Evolutionary conservation across 2,329 filamentous ascomycete species (phyloP).

Genomic region (Ophidiomyces ophidiicola): DNA sequence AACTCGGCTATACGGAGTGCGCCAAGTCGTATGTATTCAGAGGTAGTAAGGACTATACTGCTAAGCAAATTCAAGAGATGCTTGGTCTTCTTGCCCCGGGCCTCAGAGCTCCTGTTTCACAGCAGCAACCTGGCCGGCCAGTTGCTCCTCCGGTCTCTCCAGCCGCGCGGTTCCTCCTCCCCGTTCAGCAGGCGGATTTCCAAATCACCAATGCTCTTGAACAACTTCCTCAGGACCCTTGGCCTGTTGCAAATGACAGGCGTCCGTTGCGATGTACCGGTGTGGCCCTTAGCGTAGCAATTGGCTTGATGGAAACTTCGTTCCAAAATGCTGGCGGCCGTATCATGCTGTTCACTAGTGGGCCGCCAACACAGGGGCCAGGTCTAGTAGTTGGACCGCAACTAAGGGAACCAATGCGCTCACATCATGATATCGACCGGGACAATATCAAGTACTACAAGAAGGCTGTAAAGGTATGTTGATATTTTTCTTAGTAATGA

Average conservation of each 20-base stretch:
- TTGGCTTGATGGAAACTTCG: constrained; percentile 81
- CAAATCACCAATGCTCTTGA: constrained; percentile 94
- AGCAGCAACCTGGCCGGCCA: constrained; percentile 62
- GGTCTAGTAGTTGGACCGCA: constrained; percentile 95
- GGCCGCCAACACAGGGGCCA: constrained; percentile 87
- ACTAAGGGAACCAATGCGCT: constrained; percentile 88
- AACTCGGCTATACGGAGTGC: constrained; percentile 95
- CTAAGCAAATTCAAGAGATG: constrained; percentile 99
- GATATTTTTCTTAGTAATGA: neutral
- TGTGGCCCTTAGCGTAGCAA: constrained; percentile 88
- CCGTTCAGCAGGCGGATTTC: constrained; percentile 91
- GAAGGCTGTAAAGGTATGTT: constrained; percentile 77
- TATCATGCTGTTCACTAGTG: constrained; percentile 95
- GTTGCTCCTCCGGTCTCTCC: constrained; percentile 62
- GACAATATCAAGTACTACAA: constrained; percentile 99
- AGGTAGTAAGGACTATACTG: constrained; percentile 93
- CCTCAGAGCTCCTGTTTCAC: constrained; percentile 59
- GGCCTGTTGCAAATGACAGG: constrained; percentile 90
- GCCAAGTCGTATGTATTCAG: constrained; percentile 98
- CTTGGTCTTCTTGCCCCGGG: constrained; percentile 65
- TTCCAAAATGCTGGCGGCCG: constrained; percentile 92
- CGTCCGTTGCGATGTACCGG: constrained; percentile 85
- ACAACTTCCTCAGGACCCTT: constrained; percentile 90
- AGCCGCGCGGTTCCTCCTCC: constrained; percentile 79
- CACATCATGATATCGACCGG: constrained; percentile 95